Evolutionary conservation across 371 early-diverging fungal genomes (phyloP).

Genomic region (Polyrhizophydium stewartii): DNA sequence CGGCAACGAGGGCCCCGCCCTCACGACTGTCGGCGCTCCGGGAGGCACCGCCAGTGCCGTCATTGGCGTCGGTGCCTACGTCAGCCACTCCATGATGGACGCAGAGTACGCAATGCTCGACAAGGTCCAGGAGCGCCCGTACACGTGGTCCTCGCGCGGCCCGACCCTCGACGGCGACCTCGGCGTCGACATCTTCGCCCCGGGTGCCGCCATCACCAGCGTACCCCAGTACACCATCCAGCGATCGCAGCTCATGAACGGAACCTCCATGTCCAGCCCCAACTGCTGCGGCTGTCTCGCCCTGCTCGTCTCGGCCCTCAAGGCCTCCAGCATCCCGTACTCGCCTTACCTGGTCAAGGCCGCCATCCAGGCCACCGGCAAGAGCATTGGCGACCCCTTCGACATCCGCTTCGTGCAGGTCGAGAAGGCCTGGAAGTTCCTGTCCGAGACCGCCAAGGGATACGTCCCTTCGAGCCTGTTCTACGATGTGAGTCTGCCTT

Average conservation of each 20-base stretch:
- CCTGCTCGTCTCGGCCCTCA: constrained; percentile 71
- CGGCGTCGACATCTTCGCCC: constrained; percentile 68
- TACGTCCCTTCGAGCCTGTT: constrained; percentile 8
- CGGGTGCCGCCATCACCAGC: constrained; percentile 89
- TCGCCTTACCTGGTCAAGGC: constrained; percentile 80
- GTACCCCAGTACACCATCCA: constrained; percentile 84
- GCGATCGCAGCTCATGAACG: constrained; percentile 80
- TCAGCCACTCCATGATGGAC: constrained; percentile 78
- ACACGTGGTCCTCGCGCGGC: constrained; percentile 89
- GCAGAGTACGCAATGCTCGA: constrained; percentile 84
- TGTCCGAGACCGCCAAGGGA: constrained; percentile 20
- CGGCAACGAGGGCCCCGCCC: constrained; percentile 90
- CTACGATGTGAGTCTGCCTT: constrained; percentile 13
- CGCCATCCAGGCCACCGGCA: constrained; percentile 72
- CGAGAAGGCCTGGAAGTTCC: constrained; percentile 77
- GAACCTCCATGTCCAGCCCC: constrained; percentile 84
- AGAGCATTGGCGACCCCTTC: constrained; percentile 68
- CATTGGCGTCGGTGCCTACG: constrained; percentile 91
- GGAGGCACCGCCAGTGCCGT: constrained; percentile 66
- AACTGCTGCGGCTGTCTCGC: constrained; percentile 78
- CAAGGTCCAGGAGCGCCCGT: constrained; percentile 68
- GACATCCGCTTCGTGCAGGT: constrained; percentile 84
- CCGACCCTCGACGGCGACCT: constrained; percentile 83
- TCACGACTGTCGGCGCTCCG: constrained; percentile 83
- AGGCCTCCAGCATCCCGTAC: constrained; percentile 58